These are phyloP conservation scores for Melampsora larici-populina DNA, from an alignment of 1,284 basidiomycete species.

Conservation along the genomic window DNA sequence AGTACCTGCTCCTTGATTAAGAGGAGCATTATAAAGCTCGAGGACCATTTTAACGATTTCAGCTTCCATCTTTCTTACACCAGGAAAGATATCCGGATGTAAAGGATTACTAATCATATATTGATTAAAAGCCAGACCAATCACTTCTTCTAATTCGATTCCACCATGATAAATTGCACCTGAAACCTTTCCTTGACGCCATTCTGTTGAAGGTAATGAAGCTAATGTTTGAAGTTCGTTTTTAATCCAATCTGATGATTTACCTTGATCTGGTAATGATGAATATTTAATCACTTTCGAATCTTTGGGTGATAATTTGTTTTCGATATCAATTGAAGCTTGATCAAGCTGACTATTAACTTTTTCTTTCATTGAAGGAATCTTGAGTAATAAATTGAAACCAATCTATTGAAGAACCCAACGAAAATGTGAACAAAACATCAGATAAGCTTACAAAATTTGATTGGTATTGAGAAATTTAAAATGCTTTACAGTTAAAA, in stretches of 20 bases:
- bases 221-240: conserved; percentile 77
- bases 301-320: conserved; percentile 66
- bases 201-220: conserved; percentile 59
- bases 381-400: conserved; percentile 63
- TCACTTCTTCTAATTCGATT: conserved; percentile 43
- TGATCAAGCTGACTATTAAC: conserved; percentile 69
- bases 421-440: no score
- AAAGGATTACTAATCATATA: conserved; percentile 70
- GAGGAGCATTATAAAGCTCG: conserved; percentile 62
- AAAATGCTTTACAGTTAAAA: conserved; percentile 16
- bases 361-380: conserved; percentile 67
- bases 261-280: conserved; percentile 66
- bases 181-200: conserved; percentile 65
- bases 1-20: conserved; percentile 71
- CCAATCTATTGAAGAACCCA: conserved; percentile 59
- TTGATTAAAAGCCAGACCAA: conserved; percentile 48
- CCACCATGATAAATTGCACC: conserved; percentile 55
- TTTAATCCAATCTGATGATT: conserved; percentile 71
- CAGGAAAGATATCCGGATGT: conserved; percentile 91
- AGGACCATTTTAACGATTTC: conserved; percentile 94
- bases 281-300: conserved; percentile 64
- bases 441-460: no score
- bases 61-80: conserved; percentile 91
- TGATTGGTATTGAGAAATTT: no score
- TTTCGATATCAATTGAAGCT: conserved; percentile 50